Evolutionary conservation across 768 basidiomycete species (phyloP).

Genomic region (Epithele typhae): DNA sequence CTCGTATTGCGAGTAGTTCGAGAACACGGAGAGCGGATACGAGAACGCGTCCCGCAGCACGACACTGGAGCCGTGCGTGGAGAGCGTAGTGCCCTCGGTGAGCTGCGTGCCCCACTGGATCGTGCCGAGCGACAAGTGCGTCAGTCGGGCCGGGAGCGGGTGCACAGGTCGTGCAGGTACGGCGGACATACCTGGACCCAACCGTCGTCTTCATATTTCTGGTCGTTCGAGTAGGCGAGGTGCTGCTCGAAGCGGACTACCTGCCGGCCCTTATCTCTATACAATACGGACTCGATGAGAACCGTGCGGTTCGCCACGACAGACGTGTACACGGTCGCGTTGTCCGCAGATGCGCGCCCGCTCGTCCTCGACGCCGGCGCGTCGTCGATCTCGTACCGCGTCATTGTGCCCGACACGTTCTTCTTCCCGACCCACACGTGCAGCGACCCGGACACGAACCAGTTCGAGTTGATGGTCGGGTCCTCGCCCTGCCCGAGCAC

Average conservation of each 20-base stretch:
- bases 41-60: constrained; percentile 41
- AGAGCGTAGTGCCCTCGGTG: constrained; percentile 38
- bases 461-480: constrained; percentile 61
- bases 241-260: constrained; percentile 52
- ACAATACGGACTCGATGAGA: constrained; percentile 52
- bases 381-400: constrained; percentile 45
- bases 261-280: constrained; percentile 46
- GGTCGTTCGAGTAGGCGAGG: constrained; percentile 51
- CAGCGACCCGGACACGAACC: constrained; percentile 65
- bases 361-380: constrained; percentile 46
- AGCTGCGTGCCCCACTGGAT: constrained; percentile 43
- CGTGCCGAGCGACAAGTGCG: not conserved
- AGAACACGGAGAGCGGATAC: constrained; percentile 42
- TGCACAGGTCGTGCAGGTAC: no score
- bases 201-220: constrained; percentile 47
- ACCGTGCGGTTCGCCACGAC: constrained; percentile 51
- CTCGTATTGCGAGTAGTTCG: constrained; percentile 13
- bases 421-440: constrained; percentile 63
- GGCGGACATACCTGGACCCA: constrained; percentile 29
- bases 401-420: constrained; percentile 60
- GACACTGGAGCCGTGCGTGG: constrained; percentile 38
- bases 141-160: no score
- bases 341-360: constrained; percentile 34
- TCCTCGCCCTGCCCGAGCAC: constrained; percentile 61
- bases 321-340: constrained; percentile 51